Percentiles rank a stretch among this genome's conserved stretches.
phyloP scores from a whole-genome alignment of 2,329 filamentous ascomycete genomes.

The Phialophora verrucosa region DNA sequence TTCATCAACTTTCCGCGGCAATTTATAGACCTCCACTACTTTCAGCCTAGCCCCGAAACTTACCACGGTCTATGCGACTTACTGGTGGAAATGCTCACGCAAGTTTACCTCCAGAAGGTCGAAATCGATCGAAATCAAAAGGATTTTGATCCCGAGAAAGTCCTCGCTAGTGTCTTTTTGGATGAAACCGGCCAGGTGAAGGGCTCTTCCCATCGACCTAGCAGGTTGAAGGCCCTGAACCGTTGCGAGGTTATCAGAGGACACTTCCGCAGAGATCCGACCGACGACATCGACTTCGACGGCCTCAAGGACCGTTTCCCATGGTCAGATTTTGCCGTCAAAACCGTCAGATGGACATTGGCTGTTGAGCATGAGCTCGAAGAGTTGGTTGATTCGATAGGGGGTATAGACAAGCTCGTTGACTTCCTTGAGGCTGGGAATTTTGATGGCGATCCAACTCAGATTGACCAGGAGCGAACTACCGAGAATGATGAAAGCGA shows the following conservation, averaged over 20 bases:
- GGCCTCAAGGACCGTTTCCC: constrained; percentile 54
- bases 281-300: constrained; percentile 51
- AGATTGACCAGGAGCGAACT: background rate
- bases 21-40: constrained; percentile 22
- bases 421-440: constrained; percentile 16
- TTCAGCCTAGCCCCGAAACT: constrained; percentile 46
- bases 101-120: constrained; percentile 56
- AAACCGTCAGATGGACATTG: constrained; percentile 53
- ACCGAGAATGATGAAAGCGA: background rate
- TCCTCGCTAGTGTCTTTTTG: constrained; percentile 53
- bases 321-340: constrained; percentile 57
- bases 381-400: constrained; percentile 17
- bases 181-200: constrained; percentile 33
- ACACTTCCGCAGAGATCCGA: constrained; percentile 44
- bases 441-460: constrained; percentile 10
- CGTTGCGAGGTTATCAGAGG: constrained; percentile 18
- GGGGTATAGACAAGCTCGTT: constrained; percentile 28
- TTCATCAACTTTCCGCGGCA: constrained; percentile 30
- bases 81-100: constrained; percentile 61
- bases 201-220: background rate
- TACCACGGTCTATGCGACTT: constrained; percentile 52
- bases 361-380: constrained; percentile 28
- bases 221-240: constrained; percentile 3
- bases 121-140: constrained; percentile 43
- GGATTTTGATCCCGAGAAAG: constrained; percentile 48